These are phyloP conservation scores for Prunus dulcis DNA, from an alignment of 306 rosid genomes.

Conservation along the genomic window DNA sequence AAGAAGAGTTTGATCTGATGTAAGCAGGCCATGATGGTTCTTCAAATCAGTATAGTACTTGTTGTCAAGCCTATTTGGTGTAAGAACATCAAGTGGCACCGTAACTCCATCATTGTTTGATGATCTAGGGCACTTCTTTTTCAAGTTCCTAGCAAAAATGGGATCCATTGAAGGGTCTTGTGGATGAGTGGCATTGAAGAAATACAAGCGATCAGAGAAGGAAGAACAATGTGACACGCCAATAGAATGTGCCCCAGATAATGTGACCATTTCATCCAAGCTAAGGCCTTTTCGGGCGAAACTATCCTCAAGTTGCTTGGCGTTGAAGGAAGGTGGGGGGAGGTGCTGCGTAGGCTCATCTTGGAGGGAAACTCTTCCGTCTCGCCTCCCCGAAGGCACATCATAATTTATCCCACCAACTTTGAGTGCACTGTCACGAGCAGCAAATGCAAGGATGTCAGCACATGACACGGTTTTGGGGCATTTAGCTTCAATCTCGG, in stretches of 20 bases:
- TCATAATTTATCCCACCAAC: conserved; percentile 27
- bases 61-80: conserved; percentile 24
- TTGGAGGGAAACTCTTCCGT: conserved; percentile 19
- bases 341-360: conserved; percentile 13
- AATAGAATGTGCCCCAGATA: conserved; percentile 46
- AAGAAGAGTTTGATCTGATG: conserved; percentile 31
- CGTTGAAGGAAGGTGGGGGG: conserved; percentile 13
- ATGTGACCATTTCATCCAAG: conserved; percentile 40
- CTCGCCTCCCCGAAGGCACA: conserved; percentile 38
- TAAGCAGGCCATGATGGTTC: conserved; percentile 19
- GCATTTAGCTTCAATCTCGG: conserved; percentile 31
- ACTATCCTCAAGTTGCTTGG: conserved; percentile 4
- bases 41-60: conserved; percentile 20
- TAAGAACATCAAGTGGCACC: conserved; percentile 21
- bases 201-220: conserved; percentile 18
- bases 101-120: background rate
- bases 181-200: conserved; percentile 31
- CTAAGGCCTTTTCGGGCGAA: conserved; percentile 20
- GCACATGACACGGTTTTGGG: conserved; percentile 42
- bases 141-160: conserved; percentile 18
- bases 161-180: conserved; percentile 37
- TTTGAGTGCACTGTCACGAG: conserved; percentile 28
- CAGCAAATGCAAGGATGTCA: conserved; percentile 42
- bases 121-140: conserved; percentile 21
- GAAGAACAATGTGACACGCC: conserved; percentile 35